Evolutionary conservation across 805 yeast genomes (phyloP), one percentile per base, ranked within the genome.

Genomic region (Nematodospora valgi): DNA sequence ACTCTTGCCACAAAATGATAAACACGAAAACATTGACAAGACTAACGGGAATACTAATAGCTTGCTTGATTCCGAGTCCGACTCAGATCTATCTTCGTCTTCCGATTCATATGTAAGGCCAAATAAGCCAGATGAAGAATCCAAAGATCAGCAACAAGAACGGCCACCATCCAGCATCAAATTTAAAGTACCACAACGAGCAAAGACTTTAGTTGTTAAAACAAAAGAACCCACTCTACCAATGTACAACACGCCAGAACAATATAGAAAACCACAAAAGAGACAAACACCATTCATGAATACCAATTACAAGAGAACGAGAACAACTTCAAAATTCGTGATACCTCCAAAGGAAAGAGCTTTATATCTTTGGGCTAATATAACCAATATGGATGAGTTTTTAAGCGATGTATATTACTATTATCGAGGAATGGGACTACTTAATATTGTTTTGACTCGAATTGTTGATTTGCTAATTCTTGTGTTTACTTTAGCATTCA

Each of bases 341-440:
- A 64, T 68, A 15, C 70, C 72, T 11, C 72, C 72, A 4, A 59
- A 57, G 31, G 96, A 89, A 52, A 65, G 87, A 32, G 95, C 98
- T 0, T 64, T 85, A 12, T 93, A 97, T 87, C 73, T 86, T 41
- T 93, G 98, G 98, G 95, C 98, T 1, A 93, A 93, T 51, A 86
- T 93, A 16, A 86, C 85, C 46, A 93, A 93, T 56, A 71, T 93
- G 56, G 99, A 93, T 61, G 74, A 78, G 30, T 93, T 91, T 49
- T 65, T 93, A 13, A 78, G 78, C 35, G 95, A 91, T 47, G 75
- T 89, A 8, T 93, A 93, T 58, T 70, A 72, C 33, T 93, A 88
- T 54, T 93, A 85, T 55, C 64, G 82, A 18, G 95, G 94, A 3
- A 86, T 82, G 53, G 99, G 99, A 0, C 72, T 82, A 39, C 69